Evolutionary conservation across 108 stramenopile species (phyloP), one percentile per base, ranked within the genome.

Genomic region (Cyclotella atomus): DNA sequence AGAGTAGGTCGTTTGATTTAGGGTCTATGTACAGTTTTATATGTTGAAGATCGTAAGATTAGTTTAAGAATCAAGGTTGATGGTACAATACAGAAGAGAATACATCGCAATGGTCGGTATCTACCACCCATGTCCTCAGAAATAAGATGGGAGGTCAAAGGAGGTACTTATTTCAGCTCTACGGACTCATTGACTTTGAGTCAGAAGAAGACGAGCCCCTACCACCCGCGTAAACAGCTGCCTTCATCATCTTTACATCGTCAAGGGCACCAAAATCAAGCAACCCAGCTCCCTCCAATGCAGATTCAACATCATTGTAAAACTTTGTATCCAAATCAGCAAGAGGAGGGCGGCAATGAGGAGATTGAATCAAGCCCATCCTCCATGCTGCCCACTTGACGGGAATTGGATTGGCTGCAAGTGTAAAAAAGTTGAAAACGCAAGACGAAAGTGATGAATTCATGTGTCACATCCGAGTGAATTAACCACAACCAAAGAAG

Each of bases 341-440:
- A 34, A 91, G 70, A 27, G 91, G 91, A 29, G 88, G 87, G 50
- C 87, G 70, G 52, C 91, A 91, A 59, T 60, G 81, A 10, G 83
- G 84, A 34, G 73, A 65, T 29, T 65, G 24, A 54, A 87, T 86
- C 59, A 87, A 44, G 19, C 88, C 88, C 19, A 87, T 71, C 36
- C 83, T 52, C 53, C 82, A 83, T 17, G 79, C 70, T 3, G 88
- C 86, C 88, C 88, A 89, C 59, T 97, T 97, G 34, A 79, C 81
- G 16, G 95, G 91, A 23, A 97, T 95, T 5, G 96, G 96, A 68
- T 95, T 97, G 15, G 84, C 47, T 49, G n/a, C 4, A n/a, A n/a
- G n/a, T n/a, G n/a, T n/a, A n/a, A n/a, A n/a, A n/a, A n/a, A n/a
- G n/a, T n/a, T n/a, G n/a, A n/a, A n/a, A n/a, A n/a, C n/a, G n/a